Conservation (phyloP, 2,329 filamentous ascomycete species). For the Penicillium sp. region DNA sequence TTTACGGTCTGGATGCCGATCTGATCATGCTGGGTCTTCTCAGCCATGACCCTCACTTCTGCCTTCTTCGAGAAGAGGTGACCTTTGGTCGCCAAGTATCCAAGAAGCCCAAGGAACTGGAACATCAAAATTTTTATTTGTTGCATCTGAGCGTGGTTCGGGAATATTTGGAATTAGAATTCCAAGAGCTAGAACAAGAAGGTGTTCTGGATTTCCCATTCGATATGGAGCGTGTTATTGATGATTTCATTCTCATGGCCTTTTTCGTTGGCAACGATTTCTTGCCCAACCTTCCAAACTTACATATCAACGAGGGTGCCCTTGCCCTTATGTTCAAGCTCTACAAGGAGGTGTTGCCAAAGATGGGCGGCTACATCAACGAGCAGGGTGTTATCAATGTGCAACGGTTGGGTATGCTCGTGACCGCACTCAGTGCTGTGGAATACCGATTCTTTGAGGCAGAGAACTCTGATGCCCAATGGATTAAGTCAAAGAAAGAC, state of each 20-base stretch:
- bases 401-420: slow-evolving; percentile 69
- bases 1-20: slow-evolving; percentile 96
- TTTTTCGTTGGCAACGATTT: slow-evolving; percentile 99
- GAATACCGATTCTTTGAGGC: slow-evolving; percentile 91
- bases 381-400: slow-evolving; percentile 91
- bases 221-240: slow-evolving; percentile 93
- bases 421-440: slow-evolving; percentile 82
- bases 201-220: slow-evolving; percentile 74
- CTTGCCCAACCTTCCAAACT: slow-evolving; percentile 88
- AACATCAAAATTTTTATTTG: slow-evolving; percentile 98
- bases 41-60: slow-evolving; percentile 98
- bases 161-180: slow-evolving; percentile 95
- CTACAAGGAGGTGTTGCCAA: slow-evolving; percentile 86
- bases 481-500: slow-evolving; percentile 84
- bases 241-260: slow-evolving; percentile 99
- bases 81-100: slow-evolving; percentile 89
- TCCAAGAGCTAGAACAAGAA: slow-evolving; percentile 81
- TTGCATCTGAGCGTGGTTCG: slow-evolving; percentile 96
- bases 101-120: slow-evolving; percentile 89
- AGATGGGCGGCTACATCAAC: slow-evolving; percentile 92
- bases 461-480: slow-evolving; percentile 83
- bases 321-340: slow-evolving; percentile 95
- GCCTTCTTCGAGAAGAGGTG: slow-evolving; percentile 92
- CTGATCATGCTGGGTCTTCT: slow-evolving; percentile 97
- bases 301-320: slow-evolving; percentile 98